Evolutionary conservation across 73 alveolate species (phyloP).

Genomic region (Effrenium voratum): DNA sequence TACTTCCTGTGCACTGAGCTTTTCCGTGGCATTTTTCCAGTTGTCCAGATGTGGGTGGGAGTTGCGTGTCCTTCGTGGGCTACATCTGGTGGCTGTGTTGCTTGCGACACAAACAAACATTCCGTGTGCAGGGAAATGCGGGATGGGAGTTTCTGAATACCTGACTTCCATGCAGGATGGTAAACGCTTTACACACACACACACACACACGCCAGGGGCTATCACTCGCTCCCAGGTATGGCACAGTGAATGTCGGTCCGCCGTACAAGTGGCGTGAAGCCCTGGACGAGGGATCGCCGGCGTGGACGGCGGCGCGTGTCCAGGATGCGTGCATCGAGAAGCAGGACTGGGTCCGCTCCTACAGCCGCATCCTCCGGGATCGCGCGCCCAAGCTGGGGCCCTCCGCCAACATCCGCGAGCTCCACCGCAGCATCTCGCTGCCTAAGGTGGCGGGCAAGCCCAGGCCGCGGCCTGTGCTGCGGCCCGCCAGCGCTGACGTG

Average conservation of each 20-base stretch:
- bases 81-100: too few relatives aligned
- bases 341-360: conserved; percentile 7
- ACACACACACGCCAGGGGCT: too few relatives aligned
- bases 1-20: too few relatives aligned
- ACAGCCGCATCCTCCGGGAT: conserved; percentile 10
- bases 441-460: neutral
- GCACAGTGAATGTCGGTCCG: conserved; percentile 7
- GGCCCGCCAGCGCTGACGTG: neutral
- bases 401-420: neutral
- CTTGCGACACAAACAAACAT: too few relatives aligned
- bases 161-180: too few relatives aligned
- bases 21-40: too few relatives aligned
- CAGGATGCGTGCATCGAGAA: conserved; percentile 3
- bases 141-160: too few relatives aligned
- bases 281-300: neutral
- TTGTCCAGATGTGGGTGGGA: too few relatives aligned
- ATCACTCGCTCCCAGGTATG: conserved; percentile 1
- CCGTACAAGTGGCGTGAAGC: conserved; percentile 3
- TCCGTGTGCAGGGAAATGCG: too few relatives aligned
- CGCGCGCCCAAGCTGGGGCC: neutral
- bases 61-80: too few relatives aligned
- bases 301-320: neutral
- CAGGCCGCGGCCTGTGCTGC: conserved; percentile 24
- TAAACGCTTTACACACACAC: too few relatives aligned
- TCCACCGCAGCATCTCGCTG: neutral